A percentile compares a stretch with the other conserved stretches of the same genome.
These are phyloP conservation scores for Polyporus tsugae DNA, from an alignment of 1,284 basidiomycete genomes.

Conservation along the genomic window DNA sequence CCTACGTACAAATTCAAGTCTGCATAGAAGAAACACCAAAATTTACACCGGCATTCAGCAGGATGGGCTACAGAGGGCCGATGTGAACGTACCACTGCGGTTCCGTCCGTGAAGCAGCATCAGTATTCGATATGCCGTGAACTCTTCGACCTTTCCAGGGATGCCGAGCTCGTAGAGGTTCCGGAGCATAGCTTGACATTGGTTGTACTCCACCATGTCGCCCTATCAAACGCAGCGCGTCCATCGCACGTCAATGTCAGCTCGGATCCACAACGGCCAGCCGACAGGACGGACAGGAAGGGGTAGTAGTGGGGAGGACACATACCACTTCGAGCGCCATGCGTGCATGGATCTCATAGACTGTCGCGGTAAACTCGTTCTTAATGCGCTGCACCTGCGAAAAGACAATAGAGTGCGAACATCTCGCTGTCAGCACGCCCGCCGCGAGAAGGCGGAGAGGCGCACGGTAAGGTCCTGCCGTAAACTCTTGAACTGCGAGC, in stretches of 20 bases:
- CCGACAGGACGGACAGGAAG: slow-evolving; percentile 25
- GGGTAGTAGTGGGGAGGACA: slow-evolving; percentile 27
- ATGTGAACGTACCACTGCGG: slow-evolving; percentile 76
- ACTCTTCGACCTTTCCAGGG: slow-evolving; percentile 91
- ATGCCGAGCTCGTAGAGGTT: slow-evolving; percentile 94
- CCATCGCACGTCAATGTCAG: slow-evolving; percentile 11
- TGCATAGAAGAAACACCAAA: slow-evolving; percentile 41
- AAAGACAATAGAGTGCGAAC: slow-evolving; percentile 33
- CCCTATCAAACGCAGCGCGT: slow-evolving; percentile 56
- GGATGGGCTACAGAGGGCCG: slow-evolving; percentile 1
- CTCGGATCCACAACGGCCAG: slow-evolving; percentile 15
- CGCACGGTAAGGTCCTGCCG: slow-evolving; percentile 96
- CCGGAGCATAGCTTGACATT: slow-evolving; percentile 93
- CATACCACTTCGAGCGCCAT: slow-evolving; percentile 94
- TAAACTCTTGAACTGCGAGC: slow-evolving; percentile 98
- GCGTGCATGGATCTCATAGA: slow-evolving; percentile 98
- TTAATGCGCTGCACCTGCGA: slow-evolving; percentile 97
- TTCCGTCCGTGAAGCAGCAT: slow-evolving; percentile 96
- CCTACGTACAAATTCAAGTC: slow-evolving; percentile 96
- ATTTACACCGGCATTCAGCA: slow-evolving; percentile 6
- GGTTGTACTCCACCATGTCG: slow-evolving; percentile 99
- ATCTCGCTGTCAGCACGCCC: slow-evolving; percentile 29
- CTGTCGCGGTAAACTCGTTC: slow-evolving; percentile 97
- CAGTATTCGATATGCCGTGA: slow-evolving; percentile 96
- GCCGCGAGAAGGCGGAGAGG: slow-evolving; percentile 34